A percentile compares a stretch with the other conserved stretches of the same genome.
These are phyloP conservation scores for Jacaranda mimosifolia DNA, from an alignment of 257 asterid species.

Conservation along the genomic window DNA sequence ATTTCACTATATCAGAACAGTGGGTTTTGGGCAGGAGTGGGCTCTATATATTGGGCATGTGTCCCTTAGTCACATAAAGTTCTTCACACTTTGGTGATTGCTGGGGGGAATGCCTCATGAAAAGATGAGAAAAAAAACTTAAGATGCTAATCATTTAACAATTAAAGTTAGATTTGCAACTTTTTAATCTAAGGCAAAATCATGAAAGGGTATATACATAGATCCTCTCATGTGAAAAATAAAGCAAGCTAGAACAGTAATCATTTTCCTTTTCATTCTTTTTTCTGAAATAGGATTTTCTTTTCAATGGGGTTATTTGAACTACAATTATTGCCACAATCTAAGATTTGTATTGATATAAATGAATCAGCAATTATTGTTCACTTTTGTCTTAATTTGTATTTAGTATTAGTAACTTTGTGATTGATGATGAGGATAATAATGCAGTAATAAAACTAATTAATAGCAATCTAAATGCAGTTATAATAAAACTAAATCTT, in stretches of 20 bases:
- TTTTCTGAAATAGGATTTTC: background rate
- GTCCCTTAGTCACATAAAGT: slow-evolving; percentile 40
- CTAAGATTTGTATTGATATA: background rate
- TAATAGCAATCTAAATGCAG: background rate
- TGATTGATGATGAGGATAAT: background rate
- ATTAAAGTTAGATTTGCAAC: slow-evolving; percentile 43
- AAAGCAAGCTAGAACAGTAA: background rate
- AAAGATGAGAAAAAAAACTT: background rate
- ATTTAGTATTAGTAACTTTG: background rate
- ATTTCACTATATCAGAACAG: slow-evolving; percentile 45
- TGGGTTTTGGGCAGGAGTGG: slow-evolving; percentile 53
- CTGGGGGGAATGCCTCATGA: background rate
- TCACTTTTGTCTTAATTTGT: background rate
- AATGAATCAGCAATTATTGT: background rate
- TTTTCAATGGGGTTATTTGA: background rate
- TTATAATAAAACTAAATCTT: no score
- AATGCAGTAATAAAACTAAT: background rate
- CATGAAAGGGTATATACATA: slow-evolving; percentile 47
- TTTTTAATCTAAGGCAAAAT: slow-evolving; percentile 52
- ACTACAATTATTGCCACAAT: background rate
- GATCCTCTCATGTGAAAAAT: slow-evolving; percentile 45
- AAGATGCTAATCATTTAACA: slow-evolving; percentile 55
- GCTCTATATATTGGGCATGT: slow-evolving; percentile 42
- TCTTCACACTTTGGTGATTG: slow-evolving; percentile 27
- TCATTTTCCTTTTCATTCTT: background rate